Base-by-base conservation (phyloP, 73 alveolate genomes). In the Durusdinium trenchii region DNA sequence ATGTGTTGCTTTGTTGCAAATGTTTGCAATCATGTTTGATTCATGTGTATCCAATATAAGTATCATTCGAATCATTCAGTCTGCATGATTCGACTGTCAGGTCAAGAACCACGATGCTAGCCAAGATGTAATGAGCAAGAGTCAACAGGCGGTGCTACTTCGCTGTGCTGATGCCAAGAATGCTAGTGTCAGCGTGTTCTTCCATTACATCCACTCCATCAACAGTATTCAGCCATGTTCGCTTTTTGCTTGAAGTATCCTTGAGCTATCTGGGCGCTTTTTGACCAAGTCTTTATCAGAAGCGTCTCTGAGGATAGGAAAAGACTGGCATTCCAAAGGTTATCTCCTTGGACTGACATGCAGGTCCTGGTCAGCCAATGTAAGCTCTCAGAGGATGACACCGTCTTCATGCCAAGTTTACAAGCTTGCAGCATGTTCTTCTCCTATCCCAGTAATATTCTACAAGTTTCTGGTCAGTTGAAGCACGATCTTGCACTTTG, bases 91-190 rank as follows among this genome's bases (percentile, higher is more conserved):
- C 73, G 18, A n/a, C 4, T 28, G 76, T 46, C 46, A 91, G 98
- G 98, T 78, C 43, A 40, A 91, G 60, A 91, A 91, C 78, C 98
- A 91, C 67, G 98, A 51, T 28, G 73, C 98, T 67, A 71, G 89
- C 78, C 67, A 43, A 32, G 98, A 91, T 40, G 98, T 91, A 57
- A 67, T 91, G 61, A 36, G 75, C 76, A 91, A 91, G 46, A 91
- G 98, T n/a, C 98, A 78, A 28, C 75, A 67, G 67, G 98, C 46
- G 57, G 82, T 40, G 60, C 20, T 36, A 40, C 32, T 16, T 16
- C 12, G 23, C 12, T 57, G 69, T 12, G 69, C 32, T 57, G 1
- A 32, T 32, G 18, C 1, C 73, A 60, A 9, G 84, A 73, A 18
- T 23, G 51, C 0, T 9, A 40, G 51, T 73, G 85, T 16, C n/a